phyloP scores from a whole-genome alignment of 116 monocot species.

The Trichopus zeylanicus region DNA sequence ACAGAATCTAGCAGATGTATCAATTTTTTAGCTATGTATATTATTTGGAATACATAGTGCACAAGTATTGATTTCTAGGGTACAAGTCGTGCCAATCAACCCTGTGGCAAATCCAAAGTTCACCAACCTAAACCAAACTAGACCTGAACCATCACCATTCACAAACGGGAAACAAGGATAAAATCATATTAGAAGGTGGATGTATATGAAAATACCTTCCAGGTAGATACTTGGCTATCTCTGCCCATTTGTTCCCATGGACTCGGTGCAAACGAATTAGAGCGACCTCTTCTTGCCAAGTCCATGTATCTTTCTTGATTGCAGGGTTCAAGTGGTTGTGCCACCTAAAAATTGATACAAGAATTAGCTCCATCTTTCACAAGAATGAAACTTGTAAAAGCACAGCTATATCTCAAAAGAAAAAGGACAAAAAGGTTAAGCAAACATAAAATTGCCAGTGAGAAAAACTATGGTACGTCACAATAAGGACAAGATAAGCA shows the following conservation, averaged over 20 bases:
- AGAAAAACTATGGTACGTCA: too few species aligned
- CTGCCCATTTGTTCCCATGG: slow-evolving; percentile 66
- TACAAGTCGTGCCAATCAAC: too few species aligned
- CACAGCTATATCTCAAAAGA: not conserved
- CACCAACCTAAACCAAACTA: too few species aligned
- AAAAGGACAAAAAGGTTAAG: too few species aligned
- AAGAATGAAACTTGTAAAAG: slow-evolving; percentile 7
- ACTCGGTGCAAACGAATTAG: slow-evolving; percentile 31
- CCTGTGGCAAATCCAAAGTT: too few species aligned
- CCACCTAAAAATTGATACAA: slow-evolving; percentile 36
- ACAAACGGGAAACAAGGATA: not conserved
- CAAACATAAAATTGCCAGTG: too few species aligned
- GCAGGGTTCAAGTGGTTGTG: slow-evolving; percentile 54
- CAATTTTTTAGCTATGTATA: too few species aligned
- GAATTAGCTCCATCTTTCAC: not conserved
- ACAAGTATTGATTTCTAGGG: too few species aligned
- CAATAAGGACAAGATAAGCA: too few species aligned
- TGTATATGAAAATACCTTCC: slow-evolving; percentile 39
- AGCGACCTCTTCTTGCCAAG: slow-evolving; percentile 36
- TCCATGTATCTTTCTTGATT: slow-evolving; percentile 54
- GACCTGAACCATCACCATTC: not conserved
- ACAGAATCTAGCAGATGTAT: too few species aligned
- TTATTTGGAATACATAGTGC: too few species aligned
- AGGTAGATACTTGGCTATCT: slow-evolving; percentile 42
- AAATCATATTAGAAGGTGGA: not conserved